A percentile compares a stretch with the other conserved stretches of the same genome.
These are phyloP conservation scores for Vanderwaltozyma polyspora DNA, from an alignment of 805 yeast species.

Conservation along the genomic window DNA sequence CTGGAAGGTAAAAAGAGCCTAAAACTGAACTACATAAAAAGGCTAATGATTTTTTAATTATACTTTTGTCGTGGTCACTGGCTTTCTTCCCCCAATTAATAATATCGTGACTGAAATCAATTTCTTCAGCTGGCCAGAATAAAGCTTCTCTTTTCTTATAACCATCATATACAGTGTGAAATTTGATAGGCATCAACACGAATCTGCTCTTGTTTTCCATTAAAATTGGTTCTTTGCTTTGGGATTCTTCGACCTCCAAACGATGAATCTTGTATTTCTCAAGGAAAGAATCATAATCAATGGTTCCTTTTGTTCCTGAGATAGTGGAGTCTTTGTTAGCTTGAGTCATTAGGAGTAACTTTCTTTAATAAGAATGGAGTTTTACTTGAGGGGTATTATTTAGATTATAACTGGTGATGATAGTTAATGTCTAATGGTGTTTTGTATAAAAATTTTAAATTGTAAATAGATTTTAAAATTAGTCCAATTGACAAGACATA, in stretches of 20 bases:
- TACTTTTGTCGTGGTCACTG: constrained; percentile 81
- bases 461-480: too few species aligned
- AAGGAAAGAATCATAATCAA: not conserved
- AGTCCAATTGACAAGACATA: too few species aligned
- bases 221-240: constrained; percentile 81
- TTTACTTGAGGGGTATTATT: too few species aligned
- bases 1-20: constrained; percentile 91
- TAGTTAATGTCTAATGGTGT: too few species aligned
- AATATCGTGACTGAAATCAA: constrained; percentile 80
- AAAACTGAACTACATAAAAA: constrained; percentile 95
- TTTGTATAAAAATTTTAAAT: too few species aligned
- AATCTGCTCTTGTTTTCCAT: constrained; percentile 79
- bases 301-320: too few species aligned
- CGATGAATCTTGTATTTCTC: constrained; percentile 48
- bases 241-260: constrained; percentile 54
- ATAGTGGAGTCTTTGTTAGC: too few species aligned
- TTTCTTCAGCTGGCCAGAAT: constrained; percentile 98
- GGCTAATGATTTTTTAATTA: constrained; percentile 81
- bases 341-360: too few species aligned
- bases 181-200: constrained; percentile 90
- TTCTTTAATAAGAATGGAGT: too few species aligned
- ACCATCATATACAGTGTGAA: constrained; percentile 96
- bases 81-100: constrained; percentile 47
- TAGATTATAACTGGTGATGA: too few species aligned
- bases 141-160: constrained; percentile 97